These are phyloP conservation scores for Diaporthe eres DNA, from an alignment of 2,329 filamentous ascomycete species.

Conservation along the genomic window DNA sequence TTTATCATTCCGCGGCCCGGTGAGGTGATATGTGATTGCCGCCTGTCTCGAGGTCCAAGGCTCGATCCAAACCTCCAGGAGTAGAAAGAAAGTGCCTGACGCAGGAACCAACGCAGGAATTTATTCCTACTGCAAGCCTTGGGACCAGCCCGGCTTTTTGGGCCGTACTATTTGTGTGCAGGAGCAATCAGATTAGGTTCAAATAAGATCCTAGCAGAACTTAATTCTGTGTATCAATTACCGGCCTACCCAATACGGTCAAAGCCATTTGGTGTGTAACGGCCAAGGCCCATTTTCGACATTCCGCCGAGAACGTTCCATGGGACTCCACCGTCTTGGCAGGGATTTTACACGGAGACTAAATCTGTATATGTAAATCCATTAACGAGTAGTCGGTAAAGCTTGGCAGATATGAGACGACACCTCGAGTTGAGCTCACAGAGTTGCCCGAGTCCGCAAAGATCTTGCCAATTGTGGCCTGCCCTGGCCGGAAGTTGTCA, in stretches of 20 bases:
- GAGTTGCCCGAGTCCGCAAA: neutral
- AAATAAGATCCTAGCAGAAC: neutral
- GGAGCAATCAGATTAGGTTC: neutral
- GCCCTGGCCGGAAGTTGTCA: neutral
- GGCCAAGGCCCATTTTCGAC: constrained; percentile 1
- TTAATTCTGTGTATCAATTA: neutral
- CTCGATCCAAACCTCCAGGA: neutral
- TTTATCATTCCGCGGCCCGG: neutral
- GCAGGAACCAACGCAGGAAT: neutral
- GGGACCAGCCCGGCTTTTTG: neutral
- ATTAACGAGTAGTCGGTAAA: neutral
- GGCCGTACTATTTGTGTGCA: neutral
- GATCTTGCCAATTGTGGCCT: neutral
- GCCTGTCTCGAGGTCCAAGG: too few relatives aligned
- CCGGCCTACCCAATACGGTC: neutral
- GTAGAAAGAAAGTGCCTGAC: neutral
- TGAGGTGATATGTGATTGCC: neutral
- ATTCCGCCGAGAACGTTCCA: neutral
- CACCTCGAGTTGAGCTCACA: neutral
- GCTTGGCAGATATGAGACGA: constrained; percentile 17
- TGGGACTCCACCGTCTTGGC: neutral
- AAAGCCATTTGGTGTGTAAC: constrained; percentile 6
- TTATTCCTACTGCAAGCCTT: neutral
- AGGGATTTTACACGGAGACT: neutral
- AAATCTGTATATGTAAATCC: neutral